A percentile compares a stretch with the other conserved stretches of the same genome.
Conservation (phyloP, 108 stramenopile species). For the Cyclotella atomus region DNA sequence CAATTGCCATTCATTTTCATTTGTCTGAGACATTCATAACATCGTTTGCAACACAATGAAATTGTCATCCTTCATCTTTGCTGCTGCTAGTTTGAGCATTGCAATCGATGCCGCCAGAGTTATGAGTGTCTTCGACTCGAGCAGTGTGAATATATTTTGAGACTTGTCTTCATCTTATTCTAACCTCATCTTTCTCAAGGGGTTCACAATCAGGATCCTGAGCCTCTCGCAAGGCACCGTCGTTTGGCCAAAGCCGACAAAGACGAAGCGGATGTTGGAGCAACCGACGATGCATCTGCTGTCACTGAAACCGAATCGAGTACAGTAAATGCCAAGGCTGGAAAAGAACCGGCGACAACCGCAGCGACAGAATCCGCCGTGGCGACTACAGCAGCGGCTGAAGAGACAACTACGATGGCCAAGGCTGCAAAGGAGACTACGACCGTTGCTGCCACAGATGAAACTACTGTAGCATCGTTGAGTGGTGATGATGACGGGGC, state of each 20-base stretch:
- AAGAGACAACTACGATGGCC: too few relatives aligned
- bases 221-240: not conserved
- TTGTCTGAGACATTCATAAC: not conserved
- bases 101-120: not conserved
- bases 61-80: not conserved
- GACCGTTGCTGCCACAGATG: too few relatives aligned
- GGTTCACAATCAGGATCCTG: not conserved
- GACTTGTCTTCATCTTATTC: not conserved
- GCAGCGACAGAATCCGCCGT: not conserved
- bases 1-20: not conserved
- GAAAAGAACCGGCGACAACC: not conserved
- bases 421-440: too few relatives aligned
- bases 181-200: not conserved
- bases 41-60: not conserved
- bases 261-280: not conserved
- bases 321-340: not conserved
- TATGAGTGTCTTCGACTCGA: not conserved
- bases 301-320: not conserved
- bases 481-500: not conserved
- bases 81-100: not conserved
- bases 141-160: not conserved
- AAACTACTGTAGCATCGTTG: not conserved
- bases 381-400: too few relatives aligned
- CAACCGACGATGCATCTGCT: not conserved
- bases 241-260: not conserved